A percentile compares a stretch with the other conserved stretches of the same genome.
These are phyloP conservation scores for Earliella scabrosa DNA, from an alignment of 1,284 basidiomycete species.

Conservation along the genomic window DNA sequence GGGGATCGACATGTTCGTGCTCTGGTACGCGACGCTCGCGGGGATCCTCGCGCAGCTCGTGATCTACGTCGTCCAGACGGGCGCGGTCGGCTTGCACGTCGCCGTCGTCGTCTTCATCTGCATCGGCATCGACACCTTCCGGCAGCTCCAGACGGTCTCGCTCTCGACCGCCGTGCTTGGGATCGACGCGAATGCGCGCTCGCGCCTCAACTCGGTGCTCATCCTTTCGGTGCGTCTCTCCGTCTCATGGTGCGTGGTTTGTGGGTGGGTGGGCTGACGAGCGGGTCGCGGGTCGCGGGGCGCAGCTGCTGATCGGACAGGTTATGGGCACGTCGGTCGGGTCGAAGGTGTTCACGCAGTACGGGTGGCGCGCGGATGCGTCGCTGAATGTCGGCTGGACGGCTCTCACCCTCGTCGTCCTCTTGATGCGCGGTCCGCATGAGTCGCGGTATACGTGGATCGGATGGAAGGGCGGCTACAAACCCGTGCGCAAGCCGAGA, in stretches of 20 bases:
- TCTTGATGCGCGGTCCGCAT: slow-evolving; percentile 49
- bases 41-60: slow-evolving; percentile 39
- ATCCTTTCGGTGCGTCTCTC: slow-evolving; percentile 44
- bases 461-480: slow-evolving; percentile 40
- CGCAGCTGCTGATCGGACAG: slow-evolving; percentile 47
- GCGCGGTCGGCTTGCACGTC: slow-evolving; percentile 48
- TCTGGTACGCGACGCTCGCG: slow-evolving; percentile 52
- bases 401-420: slow-evolving; percentile 42
- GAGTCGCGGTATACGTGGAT: slow-evolving; percentile 42
- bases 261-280: too few relatives aligned
- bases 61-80: slow-evolving; percentile 46
- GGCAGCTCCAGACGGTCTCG: slow-evolving; percentile 49
- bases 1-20: slow-evolving; percentile 52
- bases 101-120: slow-evolving; percentile 50
- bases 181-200: slow-evolving; percentile 41
- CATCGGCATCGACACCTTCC: slow-evolving; percentile 50
- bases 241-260: not conserved
- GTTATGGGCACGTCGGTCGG: slow-evolving; percentile 58
- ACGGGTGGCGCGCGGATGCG: slow-evolving; percentile 58
- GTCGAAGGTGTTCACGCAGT: slow-evolving; percentile 50
- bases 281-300: too few relatives aligned
- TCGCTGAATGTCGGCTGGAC: slow-evolving; percentile 52
- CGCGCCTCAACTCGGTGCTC: slow-evolving; percentile 55
- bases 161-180: slow-evolving; percentile 46
- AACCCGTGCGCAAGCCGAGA: too few relatives aligned